Conservation (phyloP, 2,329 filamentous ascomycete species). For the Cadophora sp. region DNA sequence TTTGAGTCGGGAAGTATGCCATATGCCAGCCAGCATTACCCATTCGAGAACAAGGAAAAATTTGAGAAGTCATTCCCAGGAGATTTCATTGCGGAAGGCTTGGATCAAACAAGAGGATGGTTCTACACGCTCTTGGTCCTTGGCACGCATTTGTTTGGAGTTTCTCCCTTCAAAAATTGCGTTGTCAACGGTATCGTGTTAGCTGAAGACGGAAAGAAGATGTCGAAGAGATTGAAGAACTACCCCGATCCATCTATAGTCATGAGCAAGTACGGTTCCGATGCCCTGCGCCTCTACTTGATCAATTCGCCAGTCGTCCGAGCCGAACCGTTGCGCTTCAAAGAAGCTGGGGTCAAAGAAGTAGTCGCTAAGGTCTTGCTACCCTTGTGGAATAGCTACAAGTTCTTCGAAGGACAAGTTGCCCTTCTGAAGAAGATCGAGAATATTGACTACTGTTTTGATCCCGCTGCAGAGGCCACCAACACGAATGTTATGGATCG, state of each 20-base stretch:
- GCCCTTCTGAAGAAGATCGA: constrained; percentile 86
- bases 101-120: constrained; percentile 95
- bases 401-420: constrained; percentile 93
- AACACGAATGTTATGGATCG: constrained; percentile 95
- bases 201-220: constrained; percentile 96
- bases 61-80: constrained; percentile 85
- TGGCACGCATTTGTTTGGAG: constrained; percentile 85
- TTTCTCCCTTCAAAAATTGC: constrained; percentile 90
- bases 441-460: constrained; percentile 77
- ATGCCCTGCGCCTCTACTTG: constrained; percentile 91
- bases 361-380: constrained; percentile 91
- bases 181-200: constrained; percentile 96
- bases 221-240: constrained; percentile 97
- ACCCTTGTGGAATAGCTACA: constrained; percentile 95
- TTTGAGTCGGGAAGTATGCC: constrained; percentile 97
- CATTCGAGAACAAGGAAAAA: constrained; percentile 84
- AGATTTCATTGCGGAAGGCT: constrained; percentile 92
- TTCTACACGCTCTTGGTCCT: constrained; percentile 93
- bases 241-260: constrained; percentile 87
- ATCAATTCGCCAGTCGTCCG: constrained; percentile 97
- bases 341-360: constrained; percentile 91
- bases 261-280: constrained; percentile 88
- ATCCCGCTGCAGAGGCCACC: constrained; percentile 74
- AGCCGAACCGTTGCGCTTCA: constrained; percentile 89
- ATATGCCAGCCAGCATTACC: constrained; percentile 89